phyloP scores from a whole-genome alignment of 208 protist species.

The Histomonas meleagridis region DNA sequence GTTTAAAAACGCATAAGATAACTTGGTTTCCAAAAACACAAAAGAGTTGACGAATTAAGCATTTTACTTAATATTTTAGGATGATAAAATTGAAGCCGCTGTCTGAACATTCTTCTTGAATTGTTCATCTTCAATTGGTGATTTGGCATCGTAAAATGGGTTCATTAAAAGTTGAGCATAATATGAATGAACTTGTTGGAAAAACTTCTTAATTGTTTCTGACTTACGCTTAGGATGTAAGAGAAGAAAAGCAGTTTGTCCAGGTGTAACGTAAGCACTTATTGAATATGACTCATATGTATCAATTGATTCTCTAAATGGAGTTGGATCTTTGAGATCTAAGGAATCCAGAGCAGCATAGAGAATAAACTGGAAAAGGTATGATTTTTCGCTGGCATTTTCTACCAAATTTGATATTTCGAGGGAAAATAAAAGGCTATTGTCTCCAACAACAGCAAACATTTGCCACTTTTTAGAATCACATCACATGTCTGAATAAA shows the following conservation, averaged over 20 bases:
- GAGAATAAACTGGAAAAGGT: conserved; percentile 22
- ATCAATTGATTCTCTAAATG: not conserved
- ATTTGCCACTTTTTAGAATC: too few species aligned
- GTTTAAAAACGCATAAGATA: too few species aligned
- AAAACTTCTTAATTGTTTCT: conserved; percentile 27
- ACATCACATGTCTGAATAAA: too few species aligned
- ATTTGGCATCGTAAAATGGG: not conserved
- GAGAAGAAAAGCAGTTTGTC: conserved; percentile 25
- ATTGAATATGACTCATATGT: not conserved
- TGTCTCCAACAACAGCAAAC: conserved; percentile 34
- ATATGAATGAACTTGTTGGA: not conserved
- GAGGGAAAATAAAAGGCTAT: not conserved
- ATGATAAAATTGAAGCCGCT: too few species aligned
- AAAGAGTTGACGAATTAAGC: too few species aligned
- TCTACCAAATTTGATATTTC: not conserved
- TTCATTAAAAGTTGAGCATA: conserved; percentile 27
- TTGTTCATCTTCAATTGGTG: conserved; percentile 14
- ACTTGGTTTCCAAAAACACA: too few species aligned
- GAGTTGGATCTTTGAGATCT: not conserved
- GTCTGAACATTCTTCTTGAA: not conserved
- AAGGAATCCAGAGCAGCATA: conserved; percentile 18
- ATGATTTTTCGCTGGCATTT: not conserved
- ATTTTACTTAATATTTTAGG: too few species aligned
- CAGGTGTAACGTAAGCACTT: not conserved
- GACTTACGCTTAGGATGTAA: not conserved